Evolutionary conservation across 2,329 filamentous ascomycete species (phyloP), one percentile per base, ranked within the genome.

Genomic region (Phaeosphaeria sp.): DNA sequence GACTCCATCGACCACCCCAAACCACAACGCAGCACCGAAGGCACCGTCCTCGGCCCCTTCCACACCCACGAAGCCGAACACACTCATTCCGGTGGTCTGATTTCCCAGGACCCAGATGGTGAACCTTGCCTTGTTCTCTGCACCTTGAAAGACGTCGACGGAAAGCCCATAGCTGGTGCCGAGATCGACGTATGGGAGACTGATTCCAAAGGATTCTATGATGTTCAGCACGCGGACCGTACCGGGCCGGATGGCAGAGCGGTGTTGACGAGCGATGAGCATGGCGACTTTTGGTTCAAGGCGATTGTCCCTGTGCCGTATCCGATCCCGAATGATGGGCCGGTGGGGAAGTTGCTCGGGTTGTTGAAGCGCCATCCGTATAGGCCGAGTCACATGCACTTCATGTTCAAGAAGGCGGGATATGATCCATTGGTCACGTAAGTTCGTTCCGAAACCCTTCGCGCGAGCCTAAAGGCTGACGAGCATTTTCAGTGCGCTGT

Each of bases 131-230:
- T 94, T 11, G 89, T 91, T 3, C 73, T 92, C 18, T 92, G 91
- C 79, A 89, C 83, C 0, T 79, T 94, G 55, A 86, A 84, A 61
- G 89, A 92, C 74, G 86, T 84, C 0, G 39, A 77, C 1, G 90
- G 90, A 0, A 81, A 80, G 1, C 88, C 91, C 0, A 81, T 95
- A 30, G 61, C 79, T 1, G 86, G 81, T 49, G 90, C 89, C 30
- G 91, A 88, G 72, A 84, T 94, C 61, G 91, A 94, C 75, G 89
- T 95, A 63, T 95, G 91, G 91, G 91, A 94, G 79, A 92, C 91
- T 8, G 91, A 94, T 74, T 88, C 86, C 58, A 86, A 86, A 17
- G 91, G 91, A 9, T 87, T 89, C 69, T 95, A 95, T 73, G 91
- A 95, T 72, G 91, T 93, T 58, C 91, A 95, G 77, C 88, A 92